phyloP scores from a whole-genome alignment of 1,139 yeast genomes.

The Suhomyces atakaporum region DNA sequence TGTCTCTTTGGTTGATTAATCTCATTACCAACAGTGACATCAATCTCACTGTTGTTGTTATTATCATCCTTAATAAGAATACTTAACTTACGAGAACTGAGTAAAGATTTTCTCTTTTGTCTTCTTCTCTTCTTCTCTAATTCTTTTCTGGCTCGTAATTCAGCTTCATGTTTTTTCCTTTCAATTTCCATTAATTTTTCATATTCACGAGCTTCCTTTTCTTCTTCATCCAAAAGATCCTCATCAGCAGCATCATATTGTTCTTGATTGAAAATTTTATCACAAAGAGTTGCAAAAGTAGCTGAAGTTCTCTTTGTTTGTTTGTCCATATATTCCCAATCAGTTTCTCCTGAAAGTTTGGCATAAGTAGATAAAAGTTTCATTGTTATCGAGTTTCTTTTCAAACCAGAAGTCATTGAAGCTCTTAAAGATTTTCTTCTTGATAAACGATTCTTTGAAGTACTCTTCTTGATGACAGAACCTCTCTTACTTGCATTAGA shows the following conservation, averaged over 20 bases:
- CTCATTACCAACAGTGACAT: conserved; percentile 24
- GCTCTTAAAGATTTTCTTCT: conserved; percentile 43
- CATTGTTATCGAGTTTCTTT: conserved; percentile 70
- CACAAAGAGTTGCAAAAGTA: conserved; percentile 75
- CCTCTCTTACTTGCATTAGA: conserved; percentile 27
- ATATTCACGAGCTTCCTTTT: conserved; percentile 49
- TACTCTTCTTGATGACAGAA: conserved; percentile 32
- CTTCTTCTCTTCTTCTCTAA: conserved; percentile 48
- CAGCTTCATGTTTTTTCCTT: conserved; percentile 54
- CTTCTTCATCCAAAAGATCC: conserved; percentile 50
- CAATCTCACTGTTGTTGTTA: conserved; percentile 37
- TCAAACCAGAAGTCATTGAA: conserved; percentile 48
- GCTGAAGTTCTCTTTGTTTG: conserved; percentile 77
- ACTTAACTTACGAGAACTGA: conserved; percentile 44
- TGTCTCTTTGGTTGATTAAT: conserved; percentile 45
- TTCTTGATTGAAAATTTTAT: conserved; percentile 66
- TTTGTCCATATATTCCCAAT: conserved; percentile 70
- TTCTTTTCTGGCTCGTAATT: conserved; percentile 45
- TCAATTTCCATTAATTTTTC: conserved; percentile 52
- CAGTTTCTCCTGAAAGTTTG: conserved; percentile 63
- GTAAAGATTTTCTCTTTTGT: conserved; percentile 46
- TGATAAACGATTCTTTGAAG: conserved; percentile 37
- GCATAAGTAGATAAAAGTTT: conserved; percentile 72
- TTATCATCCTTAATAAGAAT: conserved; percentile 34
- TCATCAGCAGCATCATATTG: conserved; percentile 60